These are phyloP conservation scores for Phytophthora nicotianae DNA, from an alignment of 352 stramenopile species.

Conservation along the genomic window DNA sequence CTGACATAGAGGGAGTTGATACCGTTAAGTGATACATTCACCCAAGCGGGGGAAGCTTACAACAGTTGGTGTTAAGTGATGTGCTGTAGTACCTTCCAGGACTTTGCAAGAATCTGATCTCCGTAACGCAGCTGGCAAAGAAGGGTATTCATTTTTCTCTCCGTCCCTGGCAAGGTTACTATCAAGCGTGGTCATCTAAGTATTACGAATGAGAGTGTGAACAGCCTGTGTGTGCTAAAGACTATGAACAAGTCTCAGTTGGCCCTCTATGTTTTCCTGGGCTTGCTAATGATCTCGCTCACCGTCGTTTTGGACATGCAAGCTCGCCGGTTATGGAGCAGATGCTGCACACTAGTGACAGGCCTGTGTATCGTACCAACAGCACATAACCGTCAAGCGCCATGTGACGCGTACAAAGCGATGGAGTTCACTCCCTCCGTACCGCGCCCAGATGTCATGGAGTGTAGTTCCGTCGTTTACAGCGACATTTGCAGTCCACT, in stretches of 20 bases:
- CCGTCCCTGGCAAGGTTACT: background rate
- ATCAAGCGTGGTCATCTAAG: background rate
- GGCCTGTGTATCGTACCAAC: too few relatives aligned
- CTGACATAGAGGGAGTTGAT: background rate
- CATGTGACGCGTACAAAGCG: too few relatives aligned
- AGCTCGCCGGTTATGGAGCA: too few relatives aligned
- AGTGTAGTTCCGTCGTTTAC: too few relatives aligned
- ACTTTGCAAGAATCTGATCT: background rate
- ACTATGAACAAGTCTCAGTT: background rate
- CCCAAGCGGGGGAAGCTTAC: background rate
- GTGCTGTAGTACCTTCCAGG: background rate
- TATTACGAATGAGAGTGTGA: background rate
- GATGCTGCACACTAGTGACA: too few relatives aligned
- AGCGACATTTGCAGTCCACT: too few relatives aligned
- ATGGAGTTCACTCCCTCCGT: too few relatives aligned
- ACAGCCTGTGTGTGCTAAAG: background rate
- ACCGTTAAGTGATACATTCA: background rate
- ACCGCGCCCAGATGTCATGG: too few relatives aligned
- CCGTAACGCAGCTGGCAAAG: background rate
- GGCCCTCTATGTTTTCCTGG: background rate
- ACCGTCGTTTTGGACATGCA: too few relatives aligned
- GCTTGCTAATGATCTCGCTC: too few relatives aligned
- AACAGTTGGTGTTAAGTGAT: background rate
- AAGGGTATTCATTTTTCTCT: background rate
- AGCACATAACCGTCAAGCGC: too few relatives aligned